These are phyloP conservation scores for Didymellaceae sp. DNA, from an alignment of 2,329 filamentous ascomycete species.

Conservation along the genomic window DNA sequence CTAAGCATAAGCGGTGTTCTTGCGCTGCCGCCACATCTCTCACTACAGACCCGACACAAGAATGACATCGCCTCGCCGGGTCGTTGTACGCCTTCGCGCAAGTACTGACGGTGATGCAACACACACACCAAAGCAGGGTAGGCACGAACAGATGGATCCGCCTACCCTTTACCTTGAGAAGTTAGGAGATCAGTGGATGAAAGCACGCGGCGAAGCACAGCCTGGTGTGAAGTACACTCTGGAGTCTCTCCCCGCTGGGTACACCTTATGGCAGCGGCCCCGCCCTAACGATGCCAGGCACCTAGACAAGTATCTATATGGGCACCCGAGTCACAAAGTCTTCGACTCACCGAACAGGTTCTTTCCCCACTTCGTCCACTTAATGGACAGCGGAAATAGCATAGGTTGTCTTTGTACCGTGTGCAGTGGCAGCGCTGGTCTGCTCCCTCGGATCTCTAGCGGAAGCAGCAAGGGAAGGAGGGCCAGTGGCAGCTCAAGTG, in stretches of 20 bases:
- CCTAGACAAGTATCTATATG: constrained; percentile 63
- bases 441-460: constrained; percentile 23
- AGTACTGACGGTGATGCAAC: constrained; percentile 47
- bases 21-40: too few relatives aligned
- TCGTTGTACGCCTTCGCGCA: constrained; percentile 33
- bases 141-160: constrained; percentile 49
- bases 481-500: constrained; percentile 12
- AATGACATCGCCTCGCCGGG: constrained; percentile 5
- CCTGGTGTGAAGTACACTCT: constrained; percentile 56
- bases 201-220: constrained; percentile 47
- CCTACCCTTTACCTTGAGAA: constrained; percentile 55
- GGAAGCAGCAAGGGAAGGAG: constrained; percentile 7
- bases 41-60: background rate
- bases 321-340: constrained; percentile 58
- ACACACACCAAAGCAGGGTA: constrained; percentile 29
- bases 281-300: constrained; percentile 50
- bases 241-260: constrained; percentile 61
- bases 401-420: constrained; percentile 59
- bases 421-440: constrained; percentile 47
- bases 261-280: constrained; percentile 58
- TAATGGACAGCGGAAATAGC: constrained; percentile 58
- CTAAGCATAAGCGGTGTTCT: too few relatives aligned
- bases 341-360: constrained; percentile 64
- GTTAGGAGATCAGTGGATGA: constrained; percentile 58
- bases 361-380: constrained; percentile 62